Conservation (phyloP, 495 filamentous ascomycete species). For the Glonium stellatum region DNA sequence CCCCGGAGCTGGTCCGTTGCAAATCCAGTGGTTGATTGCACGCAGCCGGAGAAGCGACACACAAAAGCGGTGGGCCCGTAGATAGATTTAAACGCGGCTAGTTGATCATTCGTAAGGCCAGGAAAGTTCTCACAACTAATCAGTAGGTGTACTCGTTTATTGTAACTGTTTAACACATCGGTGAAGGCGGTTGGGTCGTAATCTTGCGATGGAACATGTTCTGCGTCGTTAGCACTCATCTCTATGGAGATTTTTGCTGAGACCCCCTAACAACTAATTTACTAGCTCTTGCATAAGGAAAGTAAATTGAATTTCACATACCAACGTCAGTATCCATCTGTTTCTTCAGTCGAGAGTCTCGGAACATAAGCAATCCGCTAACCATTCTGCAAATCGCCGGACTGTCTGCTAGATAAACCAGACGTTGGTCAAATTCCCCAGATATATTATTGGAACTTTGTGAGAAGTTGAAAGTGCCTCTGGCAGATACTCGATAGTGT, state of each 20-base stretch:
- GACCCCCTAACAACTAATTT: too few relatives aligned
- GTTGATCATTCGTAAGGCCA: background rate
- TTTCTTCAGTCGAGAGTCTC: background rate
- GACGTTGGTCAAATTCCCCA: background rate
- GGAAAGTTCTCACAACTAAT: background rate
- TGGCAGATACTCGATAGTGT: background rate
- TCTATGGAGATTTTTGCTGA: too few relatives aligned
- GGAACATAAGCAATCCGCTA: background rate
- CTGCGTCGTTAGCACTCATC: too few relatives aligned
- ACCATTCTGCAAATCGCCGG: background rate
- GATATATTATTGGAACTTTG: too few relatives aligned
- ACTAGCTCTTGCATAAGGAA: too few relatives aligned
- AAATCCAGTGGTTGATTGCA: constrained; percentile 1
- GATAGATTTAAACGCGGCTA: background rate
- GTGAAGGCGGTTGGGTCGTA: background rate
- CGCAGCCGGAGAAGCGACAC: background rate
- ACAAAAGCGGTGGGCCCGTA: background rate
- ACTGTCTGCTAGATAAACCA: background rate
- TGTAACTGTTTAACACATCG: background rate
- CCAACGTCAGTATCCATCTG: background rate
- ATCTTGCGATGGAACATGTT: too few relatives aligned
- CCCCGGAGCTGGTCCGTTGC: background rate
- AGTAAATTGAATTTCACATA: background rate
- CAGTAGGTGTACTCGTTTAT: background rate
- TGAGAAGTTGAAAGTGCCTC: too few relatives aligned